phyloP scores from a whole-genome alignment of 78 protist genomes.

The Dictyostelium capitatum region DNA sequence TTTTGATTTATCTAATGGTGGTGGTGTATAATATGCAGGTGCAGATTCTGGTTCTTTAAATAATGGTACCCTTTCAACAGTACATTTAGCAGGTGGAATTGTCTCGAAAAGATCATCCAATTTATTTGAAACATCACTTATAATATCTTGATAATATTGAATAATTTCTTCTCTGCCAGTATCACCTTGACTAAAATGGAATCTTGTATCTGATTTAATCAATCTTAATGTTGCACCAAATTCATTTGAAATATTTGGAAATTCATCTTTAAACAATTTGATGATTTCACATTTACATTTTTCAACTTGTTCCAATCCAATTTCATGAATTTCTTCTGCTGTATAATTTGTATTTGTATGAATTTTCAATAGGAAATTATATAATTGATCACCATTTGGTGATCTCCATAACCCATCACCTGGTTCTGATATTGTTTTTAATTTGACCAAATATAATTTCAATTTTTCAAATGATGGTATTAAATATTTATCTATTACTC shows the following conservation, averaged over 20 bases:
- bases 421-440: not conserved
- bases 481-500: not conserved
- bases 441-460: not conserved
- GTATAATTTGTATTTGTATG: constrained; percentile 35
- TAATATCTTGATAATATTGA: not conserved
- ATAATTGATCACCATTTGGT: constrained; percentile 26
- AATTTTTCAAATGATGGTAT: constrained; percentile 19
- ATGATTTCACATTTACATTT: not conserved
- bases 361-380: not conserved
- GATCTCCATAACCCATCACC: constrained; percentile 64
- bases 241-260: constrained; percentile 8
- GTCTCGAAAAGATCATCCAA: constrained; percentile 4
- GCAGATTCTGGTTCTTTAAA: constrained; percentile 41
- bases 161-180: constrained; percentile 10
- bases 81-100: constrained; percentile 1
- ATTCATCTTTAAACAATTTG: constrained; percentile 14
- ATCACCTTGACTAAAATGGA: constrained; percentile 24
- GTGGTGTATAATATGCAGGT: constrained; percentile 43
- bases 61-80: constrained; percentile 42
- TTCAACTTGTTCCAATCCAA: constrained; percentile 29
- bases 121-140: not conserved
- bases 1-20: constrained; percentile 47
- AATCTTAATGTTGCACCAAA: constrained; percentile 4
- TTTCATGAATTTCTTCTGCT: constrained; percentile 41
- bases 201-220: not conserved